Base-by-base conservation (phyloP, 2,329 filamentous ascomycete species). In the Alternaria dauci region DNA sequence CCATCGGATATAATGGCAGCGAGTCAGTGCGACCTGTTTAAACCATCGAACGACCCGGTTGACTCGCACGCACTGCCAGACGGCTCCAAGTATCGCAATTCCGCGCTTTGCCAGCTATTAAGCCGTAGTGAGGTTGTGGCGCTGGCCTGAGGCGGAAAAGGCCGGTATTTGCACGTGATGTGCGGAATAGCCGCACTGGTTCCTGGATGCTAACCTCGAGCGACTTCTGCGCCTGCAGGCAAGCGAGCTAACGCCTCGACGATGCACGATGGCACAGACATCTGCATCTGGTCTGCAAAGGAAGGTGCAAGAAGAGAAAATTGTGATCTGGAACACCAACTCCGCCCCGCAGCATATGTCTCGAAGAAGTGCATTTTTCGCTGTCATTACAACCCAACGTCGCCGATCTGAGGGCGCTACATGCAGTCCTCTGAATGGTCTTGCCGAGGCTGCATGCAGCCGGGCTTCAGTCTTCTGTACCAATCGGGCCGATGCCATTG, bases 381-480 rank as follows among this genome's bases (percentile, higher is more conserved):
- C 39, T 36, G 36, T 51, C 47, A 39, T 34, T 43, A 39, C 52
- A 52, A 51, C 57, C 44, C 53, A 48, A 55, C 50, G n/a, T 60
- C 32, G 57, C 51, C 53, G 51, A 55, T 44, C 26, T 34, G 12
- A 39, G 46, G 59, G 64, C 64, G 64, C 61, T 64, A 65, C 53
- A 65, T 28, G 38, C 46, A n/a, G 32, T 58, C 46, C 39, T 58
- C 53, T 65, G 61, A 66, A 66, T 62, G 64, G 62, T 39, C 53
- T 63, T 28, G 28, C 16, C 44, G 20, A 53, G 41, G 28, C 14
- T 52, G 26, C 36, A 50, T 58, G 51, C 47, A 58, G 34, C 55
- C 54, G 56, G 28, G 54, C 36, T 48, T 34, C 38, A 55, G 32
- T 43, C 43, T 36, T 56, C 53, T 39, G 54, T 38, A 28, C 26